Percentiles rank a stretch among this genome's conserved stretches.
These are phyloP conservation scores for Aspergillus cejpii DNA, from an alignment of 2,329 filamentous ascomycete genomes.

Conservation along the genomic window DNA sequence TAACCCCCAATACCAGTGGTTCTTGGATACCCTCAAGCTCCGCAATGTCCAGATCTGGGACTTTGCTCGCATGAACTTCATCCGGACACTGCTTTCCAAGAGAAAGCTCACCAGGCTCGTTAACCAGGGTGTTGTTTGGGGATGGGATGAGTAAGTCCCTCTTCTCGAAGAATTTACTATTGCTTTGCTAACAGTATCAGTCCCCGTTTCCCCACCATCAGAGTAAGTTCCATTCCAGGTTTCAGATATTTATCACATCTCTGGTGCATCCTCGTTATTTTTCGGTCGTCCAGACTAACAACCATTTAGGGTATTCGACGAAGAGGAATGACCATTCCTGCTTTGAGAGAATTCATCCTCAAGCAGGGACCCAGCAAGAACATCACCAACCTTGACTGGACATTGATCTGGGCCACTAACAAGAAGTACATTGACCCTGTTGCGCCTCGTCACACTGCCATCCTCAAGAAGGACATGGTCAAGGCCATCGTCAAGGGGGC, in stretches of 20 bases:
- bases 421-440: slow-evolving; percentile 77
- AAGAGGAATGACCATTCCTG: slow-evolving; percentile 46
- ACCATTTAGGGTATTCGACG: slow-evolving; percentile 38
- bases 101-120: slow-evolving; percentile 48
- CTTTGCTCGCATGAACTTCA: slow-evolving; percentile 49
- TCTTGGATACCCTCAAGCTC: slow-evolving; percentile 44
- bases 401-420: slow-evolving; percentile 52
- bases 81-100: slow-evolving; percentile 47
- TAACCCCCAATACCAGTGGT: slow-evolving; percentile 49
- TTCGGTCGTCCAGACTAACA: neutral
- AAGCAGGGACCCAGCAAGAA: slow-evolving; percentile 47
- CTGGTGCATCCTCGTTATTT: neutral
- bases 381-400: slow-evolving; percentile 47
- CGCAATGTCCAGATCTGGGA: slow-evolving; percentile 47
- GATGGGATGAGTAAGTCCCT: slow-evolving; percentile 41
- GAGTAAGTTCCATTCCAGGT: slow-evolving; percentile 11
- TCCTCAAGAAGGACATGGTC: slow-evolving; percentile 65
- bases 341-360: slow-evolving; percentile 46
- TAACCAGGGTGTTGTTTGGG: slow-evolving; percentile 44
- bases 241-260: neutral
- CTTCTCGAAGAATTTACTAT: no score
- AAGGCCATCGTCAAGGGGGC: slow-evolving; percentile 62
- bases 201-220: slow-evolving; percentile 47
- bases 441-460: slow-evolving; percentile 65
- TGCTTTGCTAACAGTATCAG: neutral